phyloP scores from a whole-genome alignment of 1,284 basidiomycete species.

The Caloboletus firmus region DNA sequence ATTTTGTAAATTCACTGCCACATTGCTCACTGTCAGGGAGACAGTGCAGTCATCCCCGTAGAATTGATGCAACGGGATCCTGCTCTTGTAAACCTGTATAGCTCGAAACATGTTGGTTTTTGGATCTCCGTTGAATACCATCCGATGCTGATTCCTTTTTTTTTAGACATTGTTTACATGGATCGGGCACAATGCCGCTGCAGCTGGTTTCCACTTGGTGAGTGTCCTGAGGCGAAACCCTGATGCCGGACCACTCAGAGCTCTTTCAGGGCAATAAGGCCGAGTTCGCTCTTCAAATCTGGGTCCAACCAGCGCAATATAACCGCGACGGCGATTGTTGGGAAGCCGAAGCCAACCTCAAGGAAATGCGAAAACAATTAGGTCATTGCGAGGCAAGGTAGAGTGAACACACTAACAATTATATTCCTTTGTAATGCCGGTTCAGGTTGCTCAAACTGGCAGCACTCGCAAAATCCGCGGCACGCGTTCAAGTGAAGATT shows the following conservation, averaged over 20 bases:
- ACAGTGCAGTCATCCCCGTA: slow-evolving; percentile 46
- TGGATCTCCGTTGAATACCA: not conserved
- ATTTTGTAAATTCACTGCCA: not conserved
- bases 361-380: slow-evolving; percentile 26
- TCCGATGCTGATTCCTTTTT: not conserved
- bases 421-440: not conserved
- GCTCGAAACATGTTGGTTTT: slow-evolving; percentile 33
- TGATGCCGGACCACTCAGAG: slow-evolving; percentile 1
- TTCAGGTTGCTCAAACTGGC: slow-evolving; percentile 47
- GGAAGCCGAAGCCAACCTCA: slow-evolving; percentile 4
- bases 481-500: slow-evolving; percentile 40
- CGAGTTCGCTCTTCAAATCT: slow-evolving; percentile 30
- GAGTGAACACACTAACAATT: not conserved
- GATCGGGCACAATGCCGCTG: slow-evolving; percentile 41
- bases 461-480: slow-evolving; percentile 35
- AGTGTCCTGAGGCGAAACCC: not conserved
- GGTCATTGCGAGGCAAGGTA: slow-evolving; percentile 43
- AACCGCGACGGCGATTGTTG: slow-evolving; percentile 7
- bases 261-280: slow-evolving; percentile 22
- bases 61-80: slow-evolving; percentile 40
- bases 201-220: slow-evolving; percentile 43
- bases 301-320: slow-evolving; percentile 16
- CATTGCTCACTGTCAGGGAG: slow-evolving; percentile 10
- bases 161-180: slow-evolving; percentile 45
- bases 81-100: slow-evolving; percentile 35